Evolutionary conservation across 129 eudicot genomes (phyloP).

Genomic region (carrot (Daucus carota)): DH1_v3.0 NC_030381.2:26321001-26321500

Average conservation of each 20-base stretch:
- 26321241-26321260: neutral
- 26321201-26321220: too few relatives aligned
- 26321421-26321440: too few relatives aligned
- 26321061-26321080: neutral
- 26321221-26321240: neutral
- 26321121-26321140: neutral
- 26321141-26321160: neutral
- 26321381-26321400: too few relatives aligned
- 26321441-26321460: too few relatives aligned
- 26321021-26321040: neutral
- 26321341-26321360: too few relatives aligned
- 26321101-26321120: neutral
- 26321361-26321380: too few relatives aligned
- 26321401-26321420: too few relatives aligned
- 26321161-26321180: neutral
- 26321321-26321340: too few relatives aligned
- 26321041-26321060: too few relatives aligned
- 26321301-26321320: too few relatives aligned
- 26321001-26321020: slow-evolving; percentile 24
- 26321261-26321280: neutral
- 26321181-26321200: neutral
- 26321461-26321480: too few relatives aligned
- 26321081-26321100: neutral
- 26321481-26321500: too few relatives aligned
- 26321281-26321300: neutral